Conservation (phyloP, 495 filamentous ascomycete genomes). For the Lentithecium fluviatile region DNA sequence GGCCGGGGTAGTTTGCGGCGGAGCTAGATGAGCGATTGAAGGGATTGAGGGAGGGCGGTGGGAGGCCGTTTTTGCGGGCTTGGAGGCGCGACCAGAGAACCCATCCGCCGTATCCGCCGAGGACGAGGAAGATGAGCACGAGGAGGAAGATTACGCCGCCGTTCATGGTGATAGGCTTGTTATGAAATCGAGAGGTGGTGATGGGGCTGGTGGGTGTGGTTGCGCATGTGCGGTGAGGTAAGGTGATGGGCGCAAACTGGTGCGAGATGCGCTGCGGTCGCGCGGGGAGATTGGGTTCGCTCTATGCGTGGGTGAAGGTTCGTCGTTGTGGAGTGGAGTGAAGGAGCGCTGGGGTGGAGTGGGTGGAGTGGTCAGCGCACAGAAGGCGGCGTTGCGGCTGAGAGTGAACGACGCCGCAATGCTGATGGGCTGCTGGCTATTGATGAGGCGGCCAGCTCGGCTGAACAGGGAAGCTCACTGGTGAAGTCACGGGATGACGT, state of each 20-base stretch:
- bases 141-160: conserved; percentile 49
- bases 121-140: conserved; percentile 53
- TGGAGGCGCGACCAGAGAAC: conserved; percentile 53
- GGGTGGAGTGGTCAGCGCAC: conserved; percentile 1
- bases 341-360: background rate
- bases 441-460: conserved; percentile 8
- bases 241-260: conserved; percentile 10
- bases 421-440: background rate
- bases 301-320: background rate
- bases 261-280: conserved; percentile 1
- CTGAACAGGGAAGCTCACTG: conserved; percentile 7
- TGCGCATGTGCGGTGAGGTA: conserved; percentile 3
- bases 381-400: background rate
- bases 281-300: background rate
- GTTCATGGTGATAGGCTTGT: conserved; percentile 18
- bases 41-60: conserved; percentile 59
- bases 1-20: conserved; percentile 47
- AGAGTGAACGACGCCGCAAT: background rate
- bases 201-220: conserved; percentile 1
- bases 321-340: background rate
- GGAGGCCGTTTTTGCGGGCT: conserved; percentile 63
- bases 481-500: conserved; percentile 13
- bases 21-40: conserved; percentile 57
- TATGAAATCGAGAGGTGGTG: background rate
- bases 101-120: conserved; percentile 45